A percentile compares a stretch with the other conserved stretches of the same genome.
Evolutionary conservation across 441 rosid genomes (phyloP).

Genomic region (Adansonia grandidieri): DNA sequence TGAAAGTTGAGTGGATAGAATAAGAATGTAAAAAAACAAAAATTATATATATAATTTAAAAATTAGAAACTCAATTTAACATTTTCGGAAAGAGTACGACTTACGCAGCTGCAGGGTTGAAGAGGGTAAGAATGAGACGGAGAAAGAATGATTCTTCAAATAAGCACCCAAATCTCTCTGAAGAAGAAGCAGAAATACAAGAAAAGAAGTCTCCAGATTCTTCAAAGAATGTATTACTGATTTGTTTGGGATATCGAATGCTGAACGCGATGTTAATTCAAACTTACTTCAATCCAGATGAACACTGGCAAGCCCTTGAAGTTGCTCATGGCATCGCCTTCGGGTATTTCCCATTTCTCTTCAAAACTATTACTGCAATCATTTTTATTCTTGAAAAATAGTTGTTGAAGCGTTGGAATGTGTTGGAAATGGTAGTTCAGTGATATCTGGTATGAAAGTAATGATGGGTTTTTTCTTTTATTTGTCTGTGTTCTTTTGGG

Average conservation of each 20-base stretch:
- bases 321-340: conserved; percentile 73
- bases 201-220: conserved; percentile 27
- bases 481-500: not conserved
- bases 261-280: conserved; percentile 71
- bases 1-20: no score
- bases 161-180: not conserved
- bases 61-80: not conserved
- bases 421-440: not conserved
- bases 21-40: no score
- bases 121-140: conserved; percentile 32
- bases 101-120: not conserved
- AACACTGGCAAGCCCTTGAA: conserved; percentile 94
- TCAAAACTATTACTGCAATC: not conserved
- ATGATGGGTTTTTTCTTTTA: not conserved
- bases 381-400: not conserved
- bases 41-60: not conserved
- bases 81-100: not conserved
- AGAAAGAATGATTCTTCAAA: conserved; percentile 22
- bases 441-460: not conserved
- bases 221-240: conserved; percentile 42
- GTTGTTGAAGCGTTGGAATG: not conserved
- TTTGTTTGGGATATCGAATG: conserved; percentile 61
- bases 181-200: conserved; percentile 20
- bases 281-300: conserved; percentile 89
- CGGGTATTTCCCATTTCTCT: conserved; percentile 50